Base-by-base conservation (phyloP, 1,284 basidiomycete species). In the Limonomyces culmigenus region DNA sequence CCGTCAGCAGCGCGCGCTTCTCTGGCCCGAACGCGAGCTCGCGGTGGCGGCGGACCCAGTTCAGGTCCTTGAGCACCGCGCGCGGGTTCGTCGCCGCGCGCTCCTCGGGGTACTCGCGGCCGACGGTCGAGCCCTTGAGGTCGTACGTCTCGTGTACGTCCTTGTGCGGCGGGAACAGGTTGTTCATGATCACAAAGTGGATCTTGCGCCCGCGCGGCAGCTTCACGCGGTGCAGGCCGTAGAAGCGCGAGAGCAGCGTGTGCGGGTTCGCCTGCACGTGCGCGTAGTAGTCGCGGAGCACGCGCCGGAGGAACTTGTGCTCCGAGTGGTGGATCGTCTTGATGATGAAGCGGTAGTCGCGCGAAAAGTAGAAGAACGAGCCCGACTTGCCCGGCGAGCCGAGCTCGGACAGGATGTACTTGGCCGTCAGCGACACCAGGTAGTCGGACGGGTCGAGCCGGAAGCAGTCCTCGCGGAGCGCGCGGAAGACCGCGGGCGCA, bases 111-210 rank as follows among this genome's bases (percentile, higher is more conserved):
- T 89, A 93, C 53, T 81, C 70, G 19, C 93, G 67, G 0, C 92
- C 91, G 2, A 91, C 77, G 0, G 91, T 88, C 30, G 84, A 89
- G 0, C 93, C 93, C 53, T 98, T 98, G 44, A 98, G 65, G 54
- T 98, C 93, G 53, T 86, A 98, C 21, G 92, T 95, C 63, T 97
- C 93, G 59, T 98, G 93, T 33, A 98, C 72, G 54, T 98, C 95
- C 46, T 88, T 77, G 59, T 97, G 93, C 0, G 93, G 84, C 0
- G 93, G 93, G 62, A 98, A 97, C 32, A 98, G 69, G 54, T 98
- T 98, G 66, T 98, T 98, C 92, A 98, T 97, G 59, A 98, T 95
- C 39, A 97, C 89, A 53, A 98, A 98, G 56, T 98, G 93, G 39
- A 98, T 97, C 63, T 98, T 98, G 36, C 71, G 67, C 0, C 93